phyloP scores from a whole-genome alignment of 305 asterid species.

The Plantago coronopus region DNA sequence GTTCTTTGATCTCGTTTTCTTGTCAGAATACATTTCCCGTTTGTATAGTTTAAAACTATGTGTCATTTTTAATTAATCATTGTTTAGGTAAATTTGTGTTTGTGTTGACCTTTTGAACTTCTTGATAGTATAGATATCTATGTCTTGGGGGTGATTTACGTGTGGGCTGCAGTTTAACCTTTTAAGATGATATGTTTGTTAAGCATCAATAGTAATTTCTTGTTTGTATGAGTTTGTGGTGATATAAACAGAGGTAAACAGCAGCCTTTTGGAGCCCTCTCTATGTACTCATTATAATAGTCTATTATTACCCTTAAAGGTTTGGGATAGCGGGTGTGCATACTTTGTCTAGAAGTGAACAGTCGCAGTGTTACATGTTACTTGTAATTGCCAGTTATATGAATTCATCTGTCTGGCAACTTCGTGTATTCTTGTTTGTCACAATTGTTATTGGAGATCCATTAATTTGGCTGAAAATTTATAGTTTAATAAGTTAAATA shows the following conservation, averaged over 20 bases:
- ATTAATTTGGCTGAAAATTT: too few species aligned
- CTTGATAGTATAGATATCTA: constrained; percentile 3
- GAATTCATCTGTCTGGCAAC: background rate
- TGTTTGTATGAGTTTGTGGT: background rate
- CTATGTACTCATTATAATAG: constrained; percentile 2
- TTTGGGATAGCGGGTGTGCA: background rate
- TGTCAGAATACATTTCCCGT: constrained; percentile 9
- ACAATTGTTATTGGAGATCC: background rate
- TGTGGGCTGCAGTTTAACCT: constrained; percentile 13
- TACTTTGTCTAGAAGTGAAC: background rate
- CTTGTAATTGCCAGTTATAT: background rate
- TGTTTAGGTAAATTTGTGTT: constrained; percentile 5
- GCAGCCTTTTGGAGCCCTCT: background rate
- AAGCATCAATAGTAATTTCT: background rate
- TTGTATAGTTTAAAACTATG: background rate
- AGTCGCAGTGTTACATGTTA: background rate
- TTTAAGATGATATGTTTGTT: constrained; percentile 14
- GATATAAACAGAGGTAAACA: background rate
- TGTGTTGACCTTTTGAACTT: constrained; percentile 2
- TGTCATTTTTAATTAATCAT: constrained; percentile 4
- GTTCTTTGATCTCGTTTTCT: constrained; percentile 30
- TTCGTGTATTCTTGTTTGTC: background rate
- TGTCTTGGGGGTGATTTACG: constrained; percentile 9
- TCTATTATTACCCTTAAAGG: background rate
- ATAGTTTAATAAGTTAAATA: too few species aligned